These are phyloP conservation scores for Pythium oligandrum DNA, from an alignment of 352 stramenopile genomes.

Conservation along the genomic window DNA sequence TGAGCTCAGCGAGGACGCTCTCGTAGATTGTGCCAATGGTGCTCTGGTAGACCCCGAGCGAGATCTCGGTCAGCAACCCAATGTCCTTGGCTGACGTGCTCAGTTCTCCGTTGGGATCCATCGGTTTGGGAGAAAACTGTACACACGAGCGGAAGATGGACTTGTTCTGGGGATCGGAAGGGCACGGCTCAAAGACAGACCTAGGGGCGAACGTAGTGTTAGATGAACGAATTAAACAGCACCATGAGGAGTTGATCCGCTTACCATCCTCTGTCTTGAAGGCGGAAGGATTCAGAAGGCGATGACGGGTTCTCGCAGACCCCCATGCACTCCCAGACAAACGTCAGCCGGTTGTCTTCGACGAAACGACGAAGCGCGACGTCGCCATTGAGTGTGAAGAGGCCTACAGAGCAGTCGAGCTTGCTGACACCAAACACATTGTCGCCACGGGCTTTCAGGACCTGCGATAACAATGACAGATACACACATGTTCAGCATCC, in stretches of 20 bases:
- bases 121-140: constrained; percentile 33
- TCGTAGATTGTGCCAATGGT: constrained; percentile 28
- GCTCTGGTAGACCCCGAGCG: constrained; percentile 16
- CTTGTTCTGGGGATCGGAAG: constrained; percentile 28
- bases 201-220: constrained; percentile 9
- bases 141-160: constrained; percentile 45
- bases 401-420: constrained; percentile 23
- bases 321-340: constrained; percentile 45
- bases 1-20: constrained; percentile 13
- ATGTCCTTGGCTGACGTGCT: constrained; percentile 27
- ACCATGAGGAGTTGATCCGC: constrained; percentile 1
- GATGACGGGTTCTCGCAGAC: constrained; percentile 16
- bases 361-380: constrained; percentile 38
- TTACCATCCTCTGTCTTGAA: constrained; percentile 52
- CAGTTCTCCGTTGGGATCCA: constrained; percentile 18
- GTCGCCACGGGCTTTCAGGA: constrained; percentile 34
- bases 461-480: constrained; percentile 12
- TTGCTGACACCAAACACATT: constrained; percentile 44
- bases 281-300: constrained; percentile 18
- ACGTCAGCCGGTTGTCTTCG: constrained; percentile 38
- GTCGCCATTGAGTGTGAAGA: constrained; percentile 31
- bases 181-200: constrained; percentile 38
- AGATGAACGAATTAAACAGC: no score
- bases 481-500: background rate
- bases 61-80: constrained; percentile 28